Evolutionary conservation across 148 eudicot species (phyloP), one percentile per base, ranked within the genome.

Genomic region (Rhododendron henanense): DNA sequence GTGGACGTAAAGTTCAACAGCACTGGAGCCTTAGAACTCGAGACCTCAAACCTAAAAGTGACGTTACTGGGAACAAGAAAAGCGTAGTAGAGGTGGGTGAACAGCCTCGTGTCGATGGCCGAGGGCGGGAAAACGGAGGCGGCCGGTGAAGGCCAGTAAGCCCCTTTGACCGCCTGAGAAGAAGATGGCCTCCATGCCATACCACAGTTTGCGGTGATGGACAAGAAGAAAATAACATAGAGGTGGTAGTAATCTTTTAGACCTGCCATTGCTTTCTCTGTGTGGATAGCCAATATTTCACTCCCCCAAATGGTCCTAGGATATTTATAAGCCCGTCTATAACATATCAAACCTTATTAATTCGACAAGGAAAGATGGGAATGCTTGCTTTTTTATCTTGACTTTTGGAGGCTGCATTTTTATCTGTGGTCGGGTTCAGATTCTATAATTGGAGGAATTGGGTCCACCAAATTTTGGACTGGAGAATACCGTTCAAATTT

Each of bases 51-150:
- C 53, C 88, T 83, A 75, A 84, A 92, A 2, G 94, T 92, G 82
- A 76, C 81, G 31, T 87, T 88, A 80, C 85, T 89, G 2, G 94
- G 94, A 0, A 48, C 4, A 39, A 92, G 90, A 48, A 92, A 92
- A 19, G 92, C 89, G 23, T 90, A 92, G 87, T 85, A 92, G 37
- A 92, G 78, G 85, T 92, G 94, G 15, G 94, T 88, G 92, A 85
- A 92, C 25, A 86, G 76, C 0, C 75, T 77, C 3, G 94, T 88
- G 53, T 92, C 85, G 2, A 92, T 88, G 61, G 84, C 81, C 1
- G 92, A 88, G 14, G 92, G 90, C 7, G 88, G 82, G 6, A 90
- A 79, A 83, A 59, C 14, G 1, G 23, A 28, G 3, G 19, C 19
- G 5, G 85, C 44, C 88, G 89, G 88, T 21, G 90, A 85, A 44